Conservation (phyloP, 73 alveolate species). For the Durusdinium trenchii region DNA sequence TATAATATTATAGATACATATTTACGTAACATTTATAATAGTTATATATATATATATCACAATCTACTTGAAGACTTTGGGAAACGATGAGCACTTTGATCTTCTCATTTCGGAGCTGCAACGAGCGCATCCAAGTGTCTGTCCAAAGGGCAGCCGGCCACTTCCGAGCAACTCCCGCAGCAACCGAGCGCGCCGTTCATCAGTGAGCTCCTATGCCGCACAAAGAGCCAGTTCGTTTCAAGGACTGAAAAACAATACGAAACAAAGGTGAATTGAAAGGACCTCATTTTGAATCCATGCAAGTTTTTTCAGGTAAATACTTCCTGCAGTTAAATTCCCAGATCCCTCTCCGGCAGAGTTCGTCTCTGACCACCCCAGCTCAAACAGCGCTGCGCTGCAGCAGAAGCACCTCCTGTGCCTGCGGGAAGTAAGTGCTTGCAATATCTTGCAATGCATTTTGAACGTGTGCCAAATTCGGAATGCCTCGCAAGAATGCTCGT, state of each 20-base stretch:
- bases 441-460: no score
- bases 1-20: no score
- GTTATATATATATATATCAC: no score
- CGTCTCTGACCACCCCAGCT: slow-evolving; percentile 1
- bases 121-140: not conserved
- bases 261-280: no score
- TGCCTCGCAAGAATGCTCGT: no score
- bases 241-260: no score
- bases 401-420: not conserved
- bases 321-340: not conserved
- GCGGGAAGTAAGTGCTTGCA: not conserved
- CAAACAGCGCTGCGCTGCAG: slow-evolving; percentile 28
- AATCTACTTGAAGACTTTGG: no score
- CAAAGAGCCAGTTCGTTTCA: no score
- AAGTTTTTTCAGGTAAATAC: not conserved
- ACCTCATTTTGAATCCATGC: not conserved
- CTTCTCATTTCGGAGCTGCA: no score
- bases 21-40: no score
- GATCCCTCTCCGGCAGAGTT: not conserved
- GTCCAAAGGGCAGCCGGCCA: slow-evolving; percentile 34
- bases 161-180: slow-evolving; percentile 20
- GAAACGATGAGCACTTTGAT: no score
- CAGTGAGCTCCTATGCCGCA: slow-evolving; percentile 46
- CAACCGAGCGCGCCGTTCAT: slow-evolving; percentile 70
- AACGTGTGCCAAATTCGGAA: no score